A percentile compares a stretch with the other conserved stretches of the same genome.
Evolutionary conservation across 306 rosid species (phyloP).

Genomic region (Vigna nakashimae): DNA sequence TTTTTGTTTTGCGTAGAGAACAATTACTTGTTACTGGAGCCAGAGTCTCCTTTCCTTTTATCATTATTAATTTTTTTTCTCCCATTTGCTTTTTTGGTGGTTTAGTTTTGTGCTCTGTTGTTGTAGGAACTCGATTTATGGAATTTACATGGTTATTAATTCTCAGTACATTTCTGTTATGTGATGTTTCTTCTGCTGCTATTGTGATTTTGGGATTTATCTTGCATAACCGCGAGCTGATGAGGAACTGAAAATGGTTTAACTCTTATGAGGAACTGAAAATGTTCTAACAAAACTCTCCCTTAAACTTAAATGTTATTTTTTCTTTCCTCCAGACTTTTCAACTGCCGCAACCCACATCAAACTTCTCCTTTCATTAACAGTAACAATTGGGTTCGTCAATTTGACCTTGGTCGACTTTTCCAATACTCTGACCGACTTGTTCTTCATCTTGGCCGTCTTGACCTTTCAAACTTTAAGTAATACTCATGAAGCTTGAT

Average conservation of each 20-base stretch:
- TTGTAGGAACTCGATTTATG: slow-evolving; percentile 42
- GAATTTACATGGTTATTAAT: slow-evolving; percentile 43
- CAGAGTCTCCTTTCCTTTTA: slow-evolving; percentile 50
- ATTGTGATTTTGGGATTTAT: slow-evolving; percentile 25
- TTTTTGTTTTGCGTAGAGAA: slow-evolving; percentile 44
- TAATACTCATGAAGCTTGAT: slow-evolving; percentile 49
- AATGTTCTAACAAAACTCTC: no score
- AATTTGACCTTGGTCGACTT: no score
- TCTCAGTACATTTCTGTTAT: slow-evolving; percentile 38
- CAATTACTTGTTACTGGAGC: slow-evolving; percentile 41
- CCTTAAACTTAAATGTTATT: no score
- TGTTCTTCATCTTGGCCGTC: no score
- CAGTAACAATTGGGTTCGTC: no score
- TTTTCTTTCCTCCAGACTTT: no score
- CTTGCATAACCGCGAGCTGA: not conserved
- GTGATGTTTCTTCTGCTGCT: slow-evolving; percentile 1
- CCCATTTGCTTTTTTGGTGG: not conserved
- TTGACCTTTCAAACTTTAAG: slow-evolving; percentile 41
- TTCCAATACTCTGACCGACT: no score
- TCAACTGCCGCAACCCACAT: no score
- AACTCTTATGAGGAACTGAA: not conserved
- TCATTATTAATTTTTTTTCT: not conserved
- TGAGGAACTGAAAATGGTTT: not conserved
- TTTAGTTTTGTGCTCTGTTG: slow-evolving; percentile 36
- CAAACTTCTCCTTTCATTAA: no score